Conservation (phyloP, 2,329 filamentous ascomycete genomes). For the Penicillium sp. region DNA sequence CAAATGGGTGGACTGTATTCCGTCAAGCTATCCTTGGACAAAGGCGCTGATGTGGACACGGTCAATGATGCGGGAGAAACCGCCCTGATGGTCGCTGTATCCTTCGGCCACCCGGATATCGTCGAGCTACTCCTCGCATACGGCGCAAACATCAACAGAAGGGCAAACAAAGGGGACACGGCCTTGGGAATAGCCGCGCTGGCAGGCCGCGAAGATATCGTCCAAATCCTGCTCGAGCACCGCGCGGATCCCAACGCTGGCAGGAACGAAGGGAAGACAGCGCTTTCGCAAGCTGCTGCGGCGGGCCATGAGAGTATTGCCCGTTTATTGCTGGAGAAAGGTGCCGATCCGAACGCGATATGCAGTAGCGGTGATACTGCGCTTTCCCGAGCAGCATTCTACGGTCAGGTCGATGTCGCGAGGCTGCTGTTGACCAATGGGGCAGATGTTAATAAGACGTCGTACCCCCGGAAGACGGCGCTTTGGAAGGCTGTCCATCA, state of each 20-base stretch:
- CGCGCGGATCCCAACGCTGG: conserved; percentile 10
- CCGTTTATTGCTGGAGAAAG: conserved; percentile 13
- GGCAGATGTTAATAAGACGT: conserved; percentile 10
- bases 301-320: conserved; percentile 15
- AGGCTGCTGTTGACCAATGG: conserved; percentile 16
- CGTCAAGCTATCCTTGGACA: conserved; percentile 14
- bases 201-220: conserved; percentile 15
- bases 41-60: conserved; percentile 16
- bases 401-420: conserved; percentile 15
- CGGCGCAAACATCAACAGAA: conserved; percentile 6
- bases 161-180: conserved; percentile 6
- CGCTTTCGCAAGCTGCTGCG: conserved; percentile 16
- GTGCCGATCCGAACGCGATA: conserved; percentile 18
- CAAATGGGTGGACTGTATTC: conserved; percentile 2
- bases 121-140: conserved; percentile 16
- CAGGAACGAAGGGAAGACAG: conserved; percentile 4
- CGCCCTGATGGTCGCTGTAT: conserved; percentile 20
- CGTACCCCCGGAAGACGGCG: conserved; percentile 11
- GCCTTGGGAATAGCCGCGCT: conserved; percentile 14
- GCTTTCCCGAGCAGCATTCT: conserved; percentile 15
- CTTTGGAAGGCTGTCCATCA: conserved; percentile 18
- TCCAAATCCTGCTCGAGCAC: conserved; percentile 11
- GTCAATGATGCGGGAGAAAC: conserved; percentile 13
- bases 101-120: conserved; percentile 14
- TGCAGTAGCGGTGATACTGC: conserved; percentile 16